Percentiles rank a stretch among this genome's conserved stretches.
phyloP scores from a whole-genome alignment of 164 flowering plant species.

The Echeveria elegans region DNA sequence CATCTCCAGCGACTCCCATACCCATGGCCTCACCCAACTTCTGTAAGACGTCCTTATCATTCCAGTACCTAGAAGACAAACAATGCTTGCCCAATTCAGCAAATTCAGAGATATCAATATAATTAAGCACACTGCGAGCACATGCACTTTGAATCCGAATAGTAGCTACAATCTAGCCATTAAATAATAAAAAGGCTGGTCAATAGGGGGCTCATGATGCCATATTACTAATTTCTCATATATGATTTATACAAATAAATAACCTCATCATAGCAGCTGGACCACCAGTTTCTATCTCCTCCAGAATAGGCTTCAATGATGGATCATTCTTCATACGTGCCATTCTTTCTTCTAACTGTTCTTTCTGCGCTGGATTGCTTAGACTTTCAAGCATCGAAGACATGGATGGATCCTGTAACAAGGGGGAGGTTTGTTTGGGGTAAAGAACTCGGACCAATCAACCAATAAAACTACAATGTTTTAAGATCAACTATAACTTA shows the following conservation, averaged over 20 bases:
- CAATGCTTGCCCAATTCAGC: not conserved
- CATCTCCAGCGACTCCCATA: slow-evolving; percentile 57
- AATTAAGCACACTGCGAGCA: not conserved
- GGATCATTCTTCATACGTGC: slow-evolving; percentile 80
- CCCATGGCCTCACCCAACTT: slow-evolving; percentile 97
- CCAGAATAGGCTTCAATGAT: slow-evolving; percentile 70
- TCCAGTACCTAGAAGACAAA: slow-evolving; percentile 67
- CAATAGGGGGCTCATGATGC: too few species aligned
- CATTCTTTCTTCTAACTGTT: slow-evolving; percentile 80
- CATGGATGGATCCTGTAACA: slow-evolving; percentile 80
- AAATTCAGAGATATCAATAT: not conserved
- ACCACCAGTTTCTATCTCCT: slow-evolving; percentile 86
- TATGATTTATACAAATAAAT: not conserved
- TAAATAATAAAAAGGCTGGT: too few species aligned
- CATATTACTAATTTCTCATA: too few species aligned
- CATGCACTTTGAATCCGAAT: not conserved
- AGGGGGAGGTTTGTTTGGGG: not conserved
- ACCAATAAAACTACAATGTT: not conserved
- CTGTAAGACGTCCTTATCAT: slow-evolving; percentile 81
- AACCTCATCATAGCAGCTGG: slow-evolving; percentile 94
- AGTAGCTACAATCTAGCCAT: too few species aligned
- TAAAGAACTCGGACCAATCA: not conserved
- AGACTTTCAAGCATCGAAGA: slow-evolving; percentile 67
- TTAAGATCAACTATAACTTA: slow-evolving; percentile 15
- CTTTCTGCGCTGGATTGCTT: slow-evolving; percentile 52